Conservation (phyloP, 2,329 filamentous ascomycete genomes). For the Fusarium sp. region DNA sequence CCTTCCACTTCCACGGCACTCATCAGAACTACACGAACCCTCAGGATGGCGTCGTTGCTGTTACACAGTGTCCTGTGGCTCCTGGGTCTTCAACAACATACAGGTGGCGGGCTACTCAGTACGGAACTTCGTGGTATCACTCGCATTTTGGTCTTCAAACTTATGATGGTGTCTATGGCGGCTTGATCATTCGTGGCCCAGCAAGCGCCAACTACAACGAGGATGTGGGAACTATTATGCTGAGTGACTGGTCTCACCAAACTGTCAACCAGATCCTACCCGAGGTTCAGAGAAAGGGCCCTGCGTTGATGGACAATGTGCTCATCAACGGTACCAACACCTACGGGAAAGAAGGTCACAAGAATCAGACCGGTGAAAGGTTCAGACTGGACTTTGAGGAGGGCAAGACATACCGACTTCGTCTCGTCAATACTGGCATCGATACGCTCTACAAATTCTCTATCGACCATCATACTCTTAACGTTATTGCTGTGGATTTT, state of each 20-base stretch:
- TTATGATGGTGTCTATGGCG: slow-evolving; percentile 68
- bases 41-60: slow-evolving; percentile 65
- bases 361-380: slow-evolving; percentile 48
- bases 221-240: slow-evolving; percentile 68
- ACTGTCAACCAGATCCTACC: slow-evolving; percentile 54
- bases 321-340: slow-evolving; percentile 59
- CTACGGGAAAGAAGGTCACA: slow-evolving; percentile 36
- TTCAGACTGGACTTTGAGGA: slow-evolving; percentile 53
- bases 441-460: slow-evolving; percentile 60
- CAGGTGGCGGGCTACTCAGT: slow-evolving; percentile 65
- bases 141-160: slow-evolving; percentile 65
- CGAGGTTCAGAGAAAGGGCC: slow-evolving; percentile 28
- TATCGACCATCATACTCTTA: slow-evolving; percentile 67
- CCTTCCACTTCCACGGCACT: slow-evolving; percentile 73
- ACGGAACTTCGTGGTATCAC: slow-evolving; percentile 71
- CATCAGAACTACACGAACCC: slow-evolving; percentile 65
- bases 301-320: slow-evolving; percentile 55
- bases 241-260: slow-evolving; percentile 69
- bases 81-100: slow-evolving; percentile 67
- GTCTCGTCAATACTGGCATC: slow-evolving; percentile 61
- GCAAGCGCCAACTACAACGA: slow-evolving; percentile 69
- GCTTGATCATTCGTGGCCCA: slow-evolving; percentile 71
- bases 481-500: slow-evolving; percentile 67
- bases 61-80: slow-evolving; percentile 63
- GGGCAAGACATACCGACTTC: slow-evolving; percentile 59